Base-by-base conservation (phyloP, 164 flowering plant species). In the Nymphaea colorata region DNA sequence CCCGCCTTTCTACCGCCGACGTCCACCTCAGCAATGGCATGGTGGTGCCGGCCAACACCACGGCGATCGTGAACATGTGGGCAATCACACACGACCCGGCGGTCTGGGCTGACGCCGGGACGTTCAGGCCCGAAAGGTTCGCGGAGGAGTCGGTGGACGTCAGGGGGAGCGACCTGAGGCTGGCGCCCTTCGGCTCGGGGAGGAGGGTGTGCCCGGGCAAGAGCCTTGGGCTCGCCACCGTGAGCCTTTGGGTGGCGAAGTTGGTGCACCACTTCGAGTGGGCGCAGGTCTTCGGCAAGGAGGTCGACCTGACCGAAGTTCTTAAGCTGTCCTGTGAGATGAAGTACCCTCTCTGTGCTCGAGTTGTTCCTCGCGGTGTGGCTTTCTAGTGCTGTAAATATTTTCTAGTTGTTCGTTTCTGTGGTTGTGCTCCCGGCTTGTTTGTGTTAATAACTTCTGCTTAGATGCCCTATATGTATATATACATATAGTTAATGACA, bases 1-100 rank as follows among this genome's bases (percentile, higher is more conserved):
- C 86, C 12, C 70, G 86, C 0, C 69, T 82, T 2, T 72, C 85
- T 68, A 82, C 84, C 11, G 65, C 80, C 3, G 85, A 85, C 62
- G 83, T 80, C 69, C 79, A 76, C 4, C 80, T 87, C 67, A 76
- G 83, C 81, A 75, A 79, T 25, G 82, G 80, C 3, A 78, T 84
- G 84, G 67, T 79, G 2, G 65, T 87, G 16, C 92, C 89, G 0
- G 76, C 81, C 5, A 64, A 71, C 47, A 87, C 92, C 8, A 82
- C 83, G 0, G 86, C 92, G 1, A 87, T 87, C 89, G 88, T 87
- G 17, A 87, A 87, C 85, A 87, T 87, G 89, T 87, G 89, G 89
- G 84, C 89, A 62, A 87, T 87, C 45, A 76, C 89, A 6, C 86
- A 82, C 53, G 89, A 87, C 74, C 57, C 76, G 6, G 59, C 64